phyloP scores from a whole-genome alignment of 179 eudicot genomes.

The Carnegiea gigantea region DNA sequence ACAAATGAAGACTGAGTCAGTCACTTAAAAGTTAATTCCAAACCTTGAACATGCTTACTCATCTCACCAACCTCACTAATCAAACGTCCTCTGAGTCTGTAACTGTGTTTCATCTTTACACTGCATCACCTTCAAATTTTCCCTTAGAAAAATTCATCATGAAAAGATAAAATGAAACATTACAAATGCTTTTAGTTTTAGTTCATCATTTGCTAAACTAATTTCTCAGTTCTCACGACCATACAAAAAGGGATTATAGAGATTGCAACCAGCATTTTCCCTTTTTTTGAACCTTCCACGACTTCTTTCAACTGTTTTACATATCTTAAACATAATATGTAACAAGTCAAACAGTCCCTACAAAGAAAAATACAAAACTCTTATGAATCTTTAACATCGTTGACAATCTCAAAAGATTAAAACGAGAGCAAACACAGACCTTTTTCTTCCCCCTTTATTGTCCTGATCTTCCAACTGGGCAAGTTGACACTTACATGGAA shows the following conservation, averaged over 20 bases:
- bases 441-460: background rate
- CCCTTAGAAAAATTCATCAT: too few species aligned
- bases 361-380: too few species aligned
- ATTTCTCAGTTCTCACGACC: conserved; percentile 4
- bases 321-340: conserved; percentile 14
- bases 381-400: background rate
- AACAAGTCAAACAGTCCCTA: conserved; percentile 11
- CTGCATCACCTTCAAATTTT: too few species aligned
- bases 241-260: background rate
- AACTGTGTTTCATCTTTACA: too few species aligned
- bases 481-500: background rate
- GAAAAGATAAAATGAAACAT: too few species aligned
- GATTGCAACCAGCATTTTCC: background rate
- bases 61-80: too few species aligned
- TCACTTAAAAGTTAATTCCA: too few species aligned
- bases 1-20: too few species aligned
- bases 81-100: too few species aligned
- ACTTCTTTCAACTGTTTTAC: conserved; percentile 11
- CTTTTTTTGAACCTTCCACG: too few species aligned
- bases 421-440: background rate
- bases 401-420: background rate
- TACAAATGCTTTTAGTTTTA: background rate
- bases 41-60: too few species aligned
- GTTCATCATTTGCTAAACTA: background rate
- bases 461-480: background rate